Evolutionary conservation across 179 eudicot genomes (phyloP).

Genomic region (Carnegiea gigantea): DNA sequence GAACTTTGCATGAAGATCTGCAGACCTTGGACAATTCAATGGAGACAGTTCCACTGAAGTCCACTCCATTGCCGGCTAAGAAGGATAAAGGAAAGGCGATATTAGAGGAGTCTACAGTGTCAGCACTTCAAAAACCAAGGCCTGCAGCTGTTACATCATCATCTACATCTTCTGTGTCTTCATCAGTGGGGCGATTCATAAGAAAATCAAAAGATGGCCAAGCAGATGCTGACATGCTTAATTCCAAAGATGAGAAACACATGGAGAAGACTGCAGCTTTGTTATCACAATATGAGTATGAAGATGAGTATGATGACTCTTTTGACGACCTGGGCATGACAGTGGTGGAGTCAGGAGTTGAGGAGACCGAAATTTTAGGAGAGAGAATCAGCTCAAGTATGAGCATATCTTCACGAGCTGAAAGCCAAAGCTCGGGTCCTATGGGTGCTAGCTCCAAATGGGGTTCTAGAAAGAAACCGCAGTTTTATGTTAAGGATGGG

Average conservation of each 20-base stretch:
- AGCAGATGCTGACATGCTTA: conserved; percentile 40
- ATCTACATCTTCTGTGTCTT: conserved; percentile 42
- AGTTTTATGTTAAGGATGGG: conserved; percentile 90
- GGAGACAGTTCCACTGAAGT: conserved; percentile 57
- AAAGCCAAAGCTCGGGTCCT: conserved; percentile 38
- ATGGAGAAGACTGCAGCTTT: conserved; percentile 63
- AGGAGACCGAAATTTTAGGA: conserved; percentile 53
- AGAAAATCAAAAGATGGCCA: conserved; percentile 49
- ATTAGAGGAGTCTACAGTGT: conserved; percentile 41
- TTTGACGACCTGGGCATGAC: conserved; percentile 89
- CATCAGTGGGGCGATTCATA: conserved; percentile 63
- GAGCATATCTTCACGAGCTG: conserved; percentile 32
- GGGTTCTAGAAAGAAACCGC: conserved; percentile 74
- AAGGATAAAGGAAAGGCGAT: conserved; percentile 86
- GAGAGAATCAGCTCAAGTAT: conserved; percentile 42
- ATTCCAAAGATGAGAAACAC: conserved; percentile 51
- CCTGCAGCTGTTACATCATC: conserved; percentile 35
- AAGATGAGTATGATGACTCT: conserved; percentile 98
- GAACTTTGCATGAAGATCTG: conserved; percentile 81
- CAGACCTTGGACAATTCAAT: conserved; percentile 55
- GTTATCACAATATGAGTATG: conserved; percentile 74
- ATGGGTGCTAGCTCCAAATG: conserved; percentile 49
- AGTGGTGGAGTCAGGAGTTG: conserved; percentile 72
- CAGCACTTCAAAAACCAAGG: conserved; percentile 27
- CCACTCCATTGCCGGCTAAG: conserved; percentile 32